Conservation (phyloP, 2,329 filamentous ascomycete species). For the Trichocomaceae sp. region DNA sequence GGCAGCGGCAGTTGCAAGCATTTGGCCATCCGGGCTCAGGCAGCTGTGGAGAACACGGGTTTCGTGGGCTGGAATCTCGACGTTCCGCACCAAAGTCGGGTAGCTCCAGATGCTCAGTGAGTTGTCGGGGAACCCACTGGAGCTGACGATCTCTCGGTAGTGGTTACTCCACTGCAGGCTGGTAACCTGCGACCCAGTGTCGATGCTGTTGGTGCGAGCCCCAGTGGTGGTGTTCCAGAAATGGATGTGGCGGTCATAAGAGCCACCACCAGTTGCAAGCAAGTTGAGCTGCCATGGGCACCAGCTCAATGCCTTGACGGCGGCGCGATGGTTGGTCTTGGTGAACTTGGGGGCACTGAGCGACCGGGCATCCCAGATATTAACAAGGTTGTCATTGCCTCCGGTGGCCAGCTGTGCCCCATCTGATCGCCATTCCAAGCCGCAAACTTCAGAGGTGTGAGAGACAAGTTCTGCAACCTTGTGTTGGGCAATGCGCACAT, state of each 20-base stretch:
- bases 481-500: constrained; percentile 95
- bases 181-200: constrained; percentile 95
- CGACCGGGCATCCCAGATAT: constrained; percentile 96
- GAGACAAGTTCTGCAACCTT: constrained; percentile 96
- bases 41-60: constrained; percentile 94
- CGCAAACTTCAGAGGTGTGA: constrained; percentile 96
- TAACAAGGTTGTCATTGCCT: constrained; percentile 97
- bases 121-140: constrained; percentile 98
- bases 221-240: constrained; percentile 99
- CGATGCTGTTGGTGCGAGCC: constrained; percentile 96
- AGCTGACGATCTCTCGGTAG: constrained; percentile 97
- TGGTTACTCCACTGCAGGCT: constrained; percentile 92
- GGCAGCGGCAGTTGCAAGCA: constrained; percentile 89
- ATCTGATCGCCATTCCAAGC: constrained; percentile 94
- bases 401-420: constrained; percentile 95
- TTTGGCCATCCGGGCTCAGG: constrained; percentile 94
- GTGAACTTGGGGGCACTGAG: constrained; percentile 94
- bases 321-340: constrained; percentile 99
- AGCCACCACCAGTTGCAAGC: constrained; percentile 90
- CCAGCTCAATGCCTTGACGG: constrained; percentile 96
- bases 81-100: constrained; percentile 90
- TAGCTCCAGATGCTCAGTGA: constrained; percentile 99
- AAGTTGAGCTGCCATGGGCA: constrained; percentile 99
- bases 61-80: constrained; percentile 97
- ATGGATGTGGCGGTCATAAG: constrained; percentile 96